Conservation (phyloP, 805 yeast genomes). For the Saccharomycopsis capsularis region DNA sequence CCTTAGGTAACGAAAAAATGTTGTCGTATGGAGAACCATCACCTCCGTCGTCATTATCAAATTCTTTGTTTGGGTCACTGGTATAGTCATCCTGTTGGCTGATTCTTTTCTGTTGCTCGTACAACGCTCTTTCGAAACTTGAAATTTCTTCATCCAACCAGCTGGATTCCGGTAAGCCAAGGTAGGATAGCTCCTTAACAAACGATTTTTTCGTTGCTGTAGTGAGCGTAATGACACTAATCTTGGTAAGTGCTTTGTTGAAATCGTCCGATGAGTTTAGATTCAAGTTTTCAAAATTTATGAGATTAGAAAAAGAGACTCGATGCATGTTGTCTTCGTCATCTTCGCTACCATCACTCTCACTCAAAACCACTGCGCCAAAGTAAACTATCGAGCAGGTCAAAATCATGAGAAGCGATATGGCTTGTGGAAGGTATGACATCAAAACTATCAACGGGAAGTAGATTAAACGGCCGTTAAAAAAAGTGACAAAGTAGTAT, state of each 20-base stretch:
- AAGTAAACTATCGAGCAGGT: conserved; percentile 49
- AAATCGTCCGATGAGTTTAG: conserved; percentile 52
- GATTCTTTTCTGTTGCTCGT: conserved; percentile 24
- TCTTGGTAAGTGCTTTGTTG: conserved; percentile 50
- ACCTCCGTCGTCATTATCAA: not conserved
- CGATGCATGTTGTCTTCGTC: no score
- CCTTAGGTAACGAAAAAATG: conserved; percentile 26
- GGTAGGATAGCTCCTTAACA: conserved; percentile 47
- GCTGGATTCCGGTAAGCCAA: conserved; percentile 44
- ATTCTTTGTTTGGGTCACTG: conserved; percentile 21
- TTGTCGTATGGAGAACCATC: conserved; percentile 19
- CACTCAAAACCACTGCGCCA: conserved; percentile 49
- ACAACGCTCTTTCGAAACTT: conserved; percentile 23
- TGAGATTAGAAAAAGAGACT: no score
- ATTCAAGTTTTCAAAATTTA: conserved; percentile 32
- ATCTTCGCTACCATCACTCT: conserved; percentile 35
- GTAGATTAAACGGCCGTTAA: conserved; percentile 35
- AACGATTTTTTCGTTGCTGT: conserved; percentile 63
- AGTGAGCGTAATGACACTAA: conserved; percentile 58
- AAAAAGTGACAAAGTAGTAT: conserved; percentile 38
- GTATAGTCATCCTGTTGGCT: no score
- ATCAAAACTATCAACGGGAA: conserved; percentile 51
- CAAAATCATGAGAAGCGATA: conserved; percentile 42
- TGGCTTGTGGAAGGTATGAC: conserved; percentile 62
- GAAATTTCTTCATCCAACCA: conserved; percentile 23